Evolutionary conservation across 2,329 filamentous ascomycete species (phyloP).

Genomic region (Bipolaris cookei): DNA sequence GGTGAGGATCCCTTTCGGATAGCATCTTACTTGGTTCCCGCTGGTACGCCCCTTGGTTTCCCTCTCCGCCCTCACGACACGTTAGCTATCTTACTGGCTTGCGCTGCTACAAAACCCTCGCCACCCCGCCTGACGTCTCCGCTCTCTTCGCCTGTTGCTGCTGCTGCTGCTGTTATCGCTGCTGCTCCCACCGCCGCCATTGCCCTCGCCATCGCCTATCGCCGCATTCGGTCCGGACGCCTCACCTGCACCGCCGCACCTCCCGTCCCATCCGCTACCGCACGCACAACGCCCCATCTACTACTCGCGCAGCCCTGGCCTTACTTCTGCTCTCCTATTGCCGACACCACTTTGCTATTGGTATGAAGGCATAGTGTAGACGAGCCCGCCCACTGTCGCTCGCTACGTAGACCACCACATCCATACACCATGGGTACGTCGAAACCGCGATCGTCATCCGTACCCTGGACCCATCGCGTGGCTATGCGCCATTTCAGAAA

Average conservation of each 20-base stretch:
- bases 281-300: neutral
- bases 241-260: constrained; percentile 15
- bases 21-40: constrained; percentile 1
- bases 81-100: neutral
- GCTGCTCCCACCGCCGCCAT: neutral
- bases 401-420: constrained; percentile 26
- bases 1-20: constrained; percentile 12
- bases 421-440: constrained; percentile 38
- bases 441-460: neutral
- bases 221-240: constrained; percentile 1
- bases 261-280: constrained; percentile 11
- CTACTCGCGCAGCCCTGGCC: constrained; percentile 1
- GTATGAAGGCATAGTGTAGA: constrained; percentile 38
- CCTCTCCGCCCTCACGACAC: neutral
- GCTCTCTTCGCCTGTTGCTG: neutral
- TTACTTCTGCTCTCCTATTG: neutral
- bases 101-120: neutral
- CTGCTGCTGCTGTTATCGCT: neutral
- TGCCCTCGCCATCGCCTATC: neutral
- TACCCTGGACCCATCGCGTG: constrained; percentile 5
- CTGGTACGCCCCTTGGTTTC: constrained; percentile 7
- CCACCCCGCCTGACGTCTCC: neutral
- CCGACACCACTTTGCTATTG: constrained; percentile 12
- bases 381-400: constrained; percentile 26
- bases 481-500: neutral